These are phyloP conservation scores for Actinomortierella wolfii DNA, from an alignment of 371 early-diverging fungal genomes.

Conservation along the genomic window DNA sequence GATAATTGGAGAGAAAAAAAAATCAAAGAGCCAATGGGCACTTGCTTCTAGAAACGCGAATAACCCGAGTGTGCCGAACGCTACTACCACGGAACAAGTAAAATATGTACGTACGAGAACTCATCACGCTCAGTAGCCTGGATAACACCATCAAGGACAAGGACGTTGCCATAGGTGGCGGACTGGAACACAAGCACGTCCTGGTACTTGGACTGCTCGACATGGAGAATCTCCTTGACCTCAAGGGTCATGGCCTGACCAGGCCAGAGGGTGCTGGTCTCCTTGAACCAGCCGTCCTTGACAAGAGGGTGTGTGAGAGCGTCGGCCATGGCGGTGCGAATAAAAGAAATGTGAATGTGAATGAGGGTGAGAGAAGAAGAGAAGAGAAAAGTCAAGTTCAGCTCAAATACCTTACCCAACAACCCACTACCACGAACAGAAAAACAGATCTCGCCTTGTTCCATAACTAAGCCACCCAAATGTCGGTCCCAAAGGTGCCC, in stretches of 20 bases:
- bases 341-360: conserved; percentile 20
- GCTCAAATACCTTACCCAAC: no score
- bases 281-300: conserved; percentile 95
- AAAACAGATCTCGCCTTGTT: no score
- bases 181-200: conserved; percentile 97
- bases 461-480: no score
- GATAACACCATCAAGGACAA: conserved; percentile 96
- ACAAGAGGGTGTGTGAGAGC: conserved; percentile 86
- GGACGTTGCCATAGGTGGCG: conserved; percentile 91
- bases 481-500: no score
- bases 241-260: conserved; percentile 97
- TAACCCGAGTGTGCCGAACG: not conserved
- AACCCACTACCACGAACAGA: no score
- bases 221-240: conserved; percentile 92
- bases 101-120: conserved; percentile 74
- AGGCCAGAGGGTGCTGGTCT: conserved; percentile 93
- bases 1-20: not conserved
- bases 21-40: conserved; percentile 4
- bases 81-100: not conserved
- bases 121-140: conserved; percentile 98
- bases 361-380: conserved; percentile 7
- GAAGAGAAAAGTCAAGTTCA: conserved; percentile 3
- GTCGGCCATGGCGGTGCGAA: conserved; percentile 36
- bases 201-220: conserved; percentile 91
- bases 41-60: not conserved